These are phyloP conservation scores for Biscogniauxia mediterranea DNA, from an alignment of 2,329 filamentous ascomycete species.

Conservation along the genomic window DNA sequence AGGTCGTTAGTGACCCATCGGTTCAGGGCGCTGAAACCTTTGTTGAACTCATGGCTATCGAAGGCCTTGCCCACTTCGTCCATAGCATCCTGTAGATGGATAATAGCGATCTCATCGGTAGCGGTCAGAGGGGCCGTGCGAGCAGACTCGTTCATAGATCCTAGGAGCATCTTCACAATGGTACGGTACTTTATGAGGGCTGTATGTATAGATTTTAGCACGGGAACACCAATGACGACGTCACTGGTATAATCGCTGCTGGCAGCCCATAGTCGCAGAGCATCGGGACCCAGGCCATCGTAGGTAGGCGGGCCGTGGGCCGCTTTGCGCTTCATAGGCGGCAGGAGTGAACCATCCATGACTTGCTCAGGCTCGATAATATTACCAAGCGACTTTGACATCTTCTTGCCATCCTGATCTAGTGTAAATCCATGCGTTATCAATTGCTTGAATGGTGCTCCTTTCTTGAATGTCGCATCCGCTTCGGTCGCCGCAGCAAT, in stretches of 20 bases:
- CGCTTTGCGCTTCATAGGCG: conserved; percentile 62
- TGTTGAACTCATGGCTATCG: conserved; percentile 77
- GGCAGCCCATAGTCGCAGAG: conserved; percentile 85
- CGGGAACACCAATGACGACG: conserved; percentile 74
- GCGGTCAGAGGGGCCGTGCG: conserved; percentile 52
- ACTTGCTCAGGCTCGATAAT: conserved; percentile 78
- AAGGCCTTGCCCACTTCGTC: conserved; percentile 63
- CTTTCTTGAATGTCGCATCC: conserved; percentile 33
- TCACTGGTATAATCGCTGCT: conserved; percentile 90
- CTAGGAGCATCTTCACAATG: conserved; percentile 87
- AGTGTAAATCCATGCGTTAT: conserved; percentile 95
- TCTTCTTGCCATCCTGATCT: conserved; percentile 88
- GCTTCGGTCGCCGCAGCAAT: conserved; percentile 60
- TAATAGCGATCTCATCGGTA: conserved; percentile 72
- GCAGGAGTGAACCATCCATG: conserved; percentile 77
- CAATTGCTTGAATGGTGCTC: conserved; percentile 79
- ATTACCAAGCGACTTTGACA: conserved; percentile 97
- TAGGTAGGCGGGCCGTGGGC: conserved; percentile 42
- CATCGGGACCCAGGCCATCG: conserved; percentile 80
- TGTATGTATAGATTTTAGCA: conserved; percentile 74
- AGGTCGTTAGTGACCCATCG: conserved; percentile 80
- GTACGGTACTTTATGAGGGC: conserved; percentile 83
- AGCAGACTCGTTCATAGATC: conserved; percentile 61
- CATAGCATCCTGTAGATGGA: conserved; percentile 69
- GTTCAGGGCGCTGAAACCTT: conserved; percentile 70